Conservation (phyloP, 2,329 filamentous ascomycete genomes). For the Podosphaera fusca region DNA sequence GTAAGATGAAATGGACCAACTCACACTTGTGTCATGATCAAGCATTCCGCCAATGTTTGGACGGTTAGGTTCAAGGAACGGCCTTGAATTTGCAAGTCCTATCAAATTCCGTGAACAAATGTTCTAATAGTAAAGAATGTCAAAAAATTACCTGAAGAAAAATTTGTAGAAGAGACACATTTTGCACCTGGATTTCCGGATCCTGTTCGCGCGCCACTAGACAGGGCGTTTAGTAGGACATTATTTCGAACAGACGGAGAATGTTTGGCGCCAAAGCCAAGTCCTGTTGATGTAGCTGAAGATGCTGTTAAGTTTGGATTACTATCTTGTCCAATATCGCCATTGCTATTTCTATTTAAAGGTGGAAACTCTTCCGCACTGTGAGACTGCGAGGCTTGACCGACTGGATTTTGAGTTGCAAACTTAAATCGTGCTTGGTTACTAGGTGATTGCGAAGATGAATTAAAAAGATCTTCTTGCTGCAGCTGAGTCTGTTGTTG, state of each 20-base stretch:
- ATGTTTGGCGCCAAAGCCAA: constrained; percentile 16
- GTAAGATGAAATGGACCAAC: constrained; percentile 2
- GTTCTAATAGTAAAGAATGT: too few species aligned
- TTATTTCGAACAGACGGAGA: constrained; percentile 28
- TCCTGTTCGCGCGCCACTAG: constrained; percentile 28
- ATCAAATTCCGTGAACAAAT: neutral
- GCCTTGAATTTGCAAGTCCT: constrained; percentile 12
- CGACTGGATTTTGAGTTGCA: constrained; percentile 15
- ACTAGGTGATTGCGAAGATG: constrained; percentile 14
- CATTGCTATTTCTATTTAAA: constrained; percentile 31
- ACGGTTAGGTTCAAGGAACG: constrained; percentile 10
- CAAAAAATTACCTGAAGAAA: constrained; percentile 4
- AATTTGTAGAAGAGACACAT: constrained; percentile 12
- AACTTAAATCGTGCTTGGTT: constrained; percentile 15
- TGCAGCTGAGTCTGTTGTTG: constrained; percentile 16
- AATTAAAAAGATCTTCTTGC: constrained; percentile 16
- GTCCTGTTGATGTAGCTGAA: constrained; percentile 22
- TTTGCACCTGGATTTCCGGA: constrained; percentile 22
- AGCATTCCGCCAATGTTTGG: constrained; percentile 6
- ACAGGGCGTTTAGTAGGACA: constrained; percentile 39
- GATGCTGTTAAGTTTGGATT: constrained; percentile 27
- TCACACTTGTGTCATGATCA: constrained; percentile 11
- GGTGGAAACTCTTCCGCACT: constrained; percentile 39
- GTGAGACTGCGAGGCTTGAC: constrained; percentile 17
- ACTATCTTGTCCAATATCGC: constrained; percentile 34